Conservation (phyloP, 2,329 filamentous ascomycete genomes). For the Aureobasidium sp. region DNA sequence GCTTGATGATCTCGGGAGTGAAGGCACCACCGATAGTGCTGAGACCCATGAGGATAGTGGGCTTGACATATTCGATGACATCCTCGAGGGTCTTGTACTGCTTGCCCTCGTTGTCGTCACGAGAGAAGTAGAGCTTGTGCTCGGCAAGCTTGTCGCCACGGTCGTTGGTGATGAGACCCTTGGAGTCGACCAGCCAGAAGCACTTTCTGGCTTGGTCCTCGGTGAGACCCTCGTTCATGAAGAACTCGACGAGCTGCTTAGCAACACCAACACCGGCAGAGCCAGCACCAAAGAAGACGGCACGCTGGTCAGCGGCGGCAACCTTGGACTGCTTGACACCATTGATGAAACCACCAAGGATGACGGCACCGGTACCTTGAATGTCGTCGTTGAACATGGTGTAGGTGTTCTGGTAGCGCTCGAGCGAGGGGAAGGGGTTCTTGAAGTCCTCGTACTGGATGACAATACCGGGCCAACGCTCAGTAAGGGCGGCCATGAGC, state of each 20-base stretch:
- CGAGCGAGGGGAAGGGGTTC: conserved; percentile 89
- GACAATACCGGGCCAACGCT: conserved; percentile 63
- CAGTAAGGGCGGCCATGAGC: conserved; percentile 84
- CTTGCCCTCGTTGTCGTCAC: conserved; percentile 54
- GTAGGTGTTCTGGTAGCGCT: conserved; percentile 79
- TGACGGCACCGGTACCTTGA: conserved; percentile 78
- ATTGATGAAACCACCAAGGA: conserved; percentile 71
- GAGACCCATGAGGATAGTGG: conserved; percentile 87
- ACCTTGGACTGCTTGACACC: conserved; percentile 77
- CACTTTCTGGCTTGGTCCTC: conserved; percentile 81
- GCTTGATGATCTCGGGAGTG: conserved; percentile 72
- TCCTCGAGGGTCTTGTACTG: conserved; percentile 73
- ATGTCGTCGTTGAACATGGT: conserved; percentile 99
- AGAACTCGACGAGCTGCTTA: conserved; percentile 96
- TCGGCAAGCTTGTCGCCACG: conserved; percentile 86
- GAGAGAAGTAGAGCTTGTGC: conserved; percentile 66
- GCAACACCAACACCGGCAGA: conserved; percentile 95
- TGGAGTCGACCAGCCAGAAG: conserved; percentile 94
- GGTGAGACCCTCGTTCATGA: conserved; percentile 81
- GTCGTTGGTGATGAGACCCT: conserved; percentile 82
- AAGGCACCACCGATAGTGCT: conserved; percentile 93
- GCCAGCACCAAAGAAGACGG: conserved; percentile 93
- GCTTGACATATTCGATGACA: conserved; percentile 90
- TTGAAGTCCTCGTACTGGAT: conserved; percentile 98
- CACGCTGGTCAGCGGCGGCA: conserved; percentile 78